These are phyloP conservation scores for Penicillium desertorum DNA, from an alignment of 495 filamentous ascomycete species.

Conservation along the genomic window DNA sequence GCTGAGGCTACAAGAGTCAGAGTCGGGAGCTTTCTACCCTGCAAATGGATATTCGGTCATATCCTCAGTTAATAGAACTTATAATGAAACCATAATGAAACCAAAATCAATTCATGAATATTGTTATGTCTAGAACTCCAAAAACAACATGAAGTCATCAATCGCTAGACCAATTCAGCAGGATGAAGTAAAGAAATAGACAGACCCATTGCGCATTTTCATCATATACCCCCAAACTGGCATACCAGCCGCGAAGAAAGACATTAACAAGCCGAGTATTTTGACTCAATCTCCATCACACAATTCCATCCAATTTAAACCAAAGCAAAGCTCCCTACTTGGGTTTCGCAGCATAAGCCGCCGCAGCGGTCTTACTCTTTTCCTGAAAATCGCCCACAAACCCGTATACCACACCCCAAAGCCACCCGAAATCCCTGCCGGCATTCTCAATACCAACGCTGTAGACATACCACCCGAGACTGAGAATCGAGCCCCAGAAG, in stretches of 20 bases:
- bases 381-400: slow-evolving; percentile 55
- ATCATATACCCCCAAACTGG: neutral
- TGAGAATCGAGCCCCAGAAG: slow-evolving; percentile 57
- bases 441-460: slow-evolving; percentile 62
- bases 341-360: slow-evolving; percentile 11
- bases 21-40: neutral
- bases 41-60: slow-evolving; percentile 7
- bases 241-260: neutral
- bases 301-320: neutral
- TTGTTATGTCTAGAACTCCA: slow-evolving; percentile 9
- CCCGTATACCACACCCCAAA: slow-evolving; percentile 52
- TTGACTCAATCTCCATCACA: neutral
- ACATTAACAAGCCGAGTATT: neutral
- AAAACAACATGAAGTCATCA: neutral
- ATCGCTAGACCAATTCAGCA: neutral
- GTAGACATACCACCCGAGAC: slow-evolving; percentile 56
- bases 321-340: neutral
- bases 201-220: neutral
- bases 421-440: slow-evolving; percentile 57
- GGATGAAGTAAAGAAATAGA: neutral
- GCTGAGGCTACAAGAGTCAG: neutral
- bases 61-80: slow-evolving; percentile 12
- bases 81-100: slow-evolving; percentile 6
- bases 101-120: slow-evolving; percentile 15
- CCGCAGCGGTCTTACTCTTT: slow-evolving; percentile 23